Percentiles rank a stretch among this genome's conserved stretches.
Evolutionary conservation across 1,284 basidiomycete species (phyloP).

Genomic region (Microbotryum intermedium): DNA sequence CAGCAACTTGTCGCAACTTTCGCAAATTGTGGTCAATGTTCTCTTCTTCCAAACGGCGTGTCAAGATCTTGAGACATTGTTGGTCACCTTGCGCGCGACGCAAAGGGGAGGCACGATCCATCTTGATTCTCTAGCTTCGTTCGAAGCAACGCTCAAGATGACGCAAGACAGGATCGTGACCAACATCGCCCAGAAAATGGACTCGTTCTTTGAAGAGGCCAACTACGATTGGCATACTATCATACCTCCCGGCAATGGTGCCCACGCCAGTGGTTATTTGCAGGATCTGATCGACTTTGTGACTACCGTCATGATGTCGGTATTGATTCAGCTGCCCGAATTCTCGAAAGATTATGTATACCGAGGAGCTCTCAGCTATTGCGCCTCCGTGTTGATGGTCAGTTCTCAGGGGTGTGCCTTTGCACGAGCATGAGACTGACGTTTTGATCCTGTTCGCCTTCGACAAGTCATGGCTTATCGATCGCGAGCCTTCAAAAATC

Average conservation of each 20-base stretch:
- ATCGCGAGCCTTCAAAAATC: slow-evolving; percentile 64
- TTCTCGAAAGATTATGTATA: slow-evolving; percentile 81
- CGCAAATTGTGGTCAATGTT: slow-evolving; percentile 86
- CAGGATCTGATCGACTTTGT: slow-evolving; percentile 95
- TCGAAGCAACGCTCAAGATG: slow-evolving; percentile 58
- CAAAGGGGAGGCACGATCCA: slow-evolving; percentile 72
- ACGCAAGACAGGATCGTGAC: slow-evolving; percentile 70
- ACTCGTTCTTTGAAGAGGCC: slow-evolving; percentile 88
- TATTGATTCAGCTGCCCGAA: slow-evolving; percentile 65
- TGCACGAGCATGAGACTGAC: not conserved
- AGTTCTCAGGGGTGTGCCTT: slow-evolving; percentile 1
- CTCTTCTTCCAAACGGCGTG: slow-evolving; percentile 87
- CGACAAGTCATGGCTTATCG: slow-evolving; percentile 62
- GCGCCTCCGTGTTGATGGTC: slow-evolving; percentile 79
- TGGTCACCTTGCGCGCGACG: slow-evolving; percentile 59
- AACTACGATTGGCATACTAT: slow-evolving; percentile 79
- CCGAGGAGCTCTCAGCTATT: slow-evolving; percentile 70
- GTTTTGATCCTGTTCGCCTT: not conserved
- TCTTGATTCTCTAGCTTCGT: slow-evolving; percentile 58
- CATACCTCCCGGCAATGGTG: slow-evolving; percentile 43
- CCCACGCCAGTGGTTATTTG: slow-evolving; percentile 80
- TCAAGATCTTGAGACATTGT: slow-evolving; percentile 72
- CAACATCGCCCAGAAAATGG: slow-evolving; percentile 85
- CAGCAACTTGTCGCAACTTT: slow-evolving; percentile 82
- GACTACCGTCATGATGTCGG: slow-evolving; percentile 88